Conservation (phyloP, 2,329 filamentous ascomycete species). For the Salinomyces thailandicus region DNA sequence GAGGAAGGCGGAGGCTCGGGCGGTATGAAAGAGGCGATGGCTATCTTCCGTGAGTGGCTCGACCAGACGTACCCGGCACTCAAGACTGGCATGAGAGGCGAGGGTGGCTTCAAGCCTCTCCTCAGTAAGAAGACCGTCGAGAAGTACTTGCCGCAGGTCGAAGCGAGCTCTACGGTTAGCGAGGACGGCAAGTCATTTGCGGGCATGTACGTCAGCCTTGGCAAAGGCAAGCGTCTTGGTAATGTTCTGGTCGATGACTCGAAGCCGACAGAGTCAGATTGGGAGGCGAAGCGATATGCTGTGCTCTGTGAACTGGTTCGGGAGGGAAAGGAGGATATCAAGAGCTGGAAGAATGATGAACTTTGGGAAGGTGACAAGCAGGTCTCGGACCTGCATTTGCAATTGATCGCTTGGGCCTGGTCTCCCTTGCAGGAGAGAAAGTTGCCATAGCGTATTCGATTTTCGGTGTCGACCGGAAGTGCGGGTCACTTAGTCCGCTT, state of each 20-base stretch:
- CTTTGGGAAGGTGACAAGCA: conserved; percentile 13
- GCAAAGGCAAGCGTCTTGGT: conserved; percentile 19
- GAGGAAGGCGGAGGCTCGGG: conserved; percentile 6
- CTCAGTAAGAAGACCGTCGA: conserved; percentile 18
- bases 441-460: too few species aligned
- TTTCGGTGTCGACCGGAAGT: too few species aligned
- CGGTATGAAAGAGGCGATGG: conserved; percentile 19
- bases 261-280: conserved; percentile 20
- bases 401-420: conserved; percentile 23
- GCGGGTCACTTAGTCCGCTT: too few species aligned
- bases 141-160: conserved; percentile 11
- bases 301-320: conserved; percentile 15
- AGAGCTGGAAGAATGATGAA: conserved; percentile 13
- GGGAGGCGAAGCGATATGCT: conserved; percentile 20
- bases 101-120: conserved; percentile 22
- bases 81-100: conserved; percentile 14
- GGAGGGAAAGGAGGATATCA: conserved; percentile 12
- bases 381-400: conserved; percentile 13
- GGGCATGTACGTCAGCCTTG: conserved; percentile 15
- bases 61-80: conserved; percentile 20
- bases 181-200: conserved; percentile 16
- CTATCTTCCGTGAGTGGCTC: conserved; percentile 20
- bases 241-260: conserved; percentile 22
- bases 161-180: conserved; percentile 9
- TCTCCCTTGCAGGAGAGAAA: conserved; percentile 17